A percentile compares a stretch with the other conserved stretches of the same genome.
phyloP scores from a whole-genome alignment of 768 basidiomycete species.

The Arthromyces matolae region DNA sequence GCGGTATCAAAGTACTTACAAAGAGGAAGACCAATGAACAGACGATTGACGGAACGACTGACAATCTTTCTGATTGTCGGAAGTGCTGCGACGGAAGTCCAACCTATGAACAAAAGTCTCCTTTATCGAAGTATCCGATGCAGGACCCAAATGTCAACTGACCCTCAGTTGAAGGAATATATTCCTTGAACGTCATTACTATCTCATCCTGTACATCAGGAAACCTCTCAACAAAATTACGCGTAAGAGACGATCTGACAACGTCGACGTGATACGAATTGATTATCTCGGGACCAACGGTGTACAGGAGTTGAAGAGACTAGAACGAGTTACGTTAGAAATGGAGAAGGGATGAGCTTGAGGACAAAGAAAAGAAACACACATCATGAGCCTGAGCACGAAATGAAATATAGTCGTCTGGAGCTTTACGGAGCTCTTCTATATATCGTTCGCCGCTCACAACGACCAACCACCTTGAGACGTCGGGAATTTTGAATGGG shows the following conservation, averaged over 20 bases:
- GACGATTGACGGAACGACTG: constrained; percentile 34
- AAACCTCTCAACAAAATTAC: constrained; percentile 35
- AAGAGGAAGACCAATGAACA: constrained; percentile 43
- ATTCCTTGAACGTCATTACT: no score
- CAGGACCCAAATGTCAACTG: no score
- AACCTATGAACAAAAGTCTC: constrained; percentile 31
- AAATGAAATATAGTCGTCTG: no score
- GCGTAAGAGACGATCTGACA: constrained; percentile 30
- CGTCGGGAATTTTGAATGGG: no score
- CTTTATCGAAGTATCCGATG: constrained; percentile 36
- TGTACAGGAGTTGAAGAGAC: constrained; percentile 34
- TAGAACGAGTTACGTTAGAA: no score
- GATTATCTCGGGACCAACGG: constrained; percentile 28
- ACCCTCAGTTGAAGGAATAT: no score
- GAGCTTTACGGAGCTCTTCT: no score
- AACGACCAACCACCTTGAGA: no score
- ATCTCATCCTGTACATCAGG: constrained; percentile 39
- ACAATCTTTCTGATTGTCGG: constrained; percentile 31
- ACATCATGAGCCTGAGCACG: no score
- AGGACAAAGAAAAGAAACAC: no score
- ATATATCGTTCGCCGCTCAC: no score
- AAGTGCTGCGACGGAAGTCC: constrained; percentile 26
- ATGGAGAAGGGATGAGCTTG: no score
- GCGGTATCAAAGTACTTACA: constrained; percentile 26
- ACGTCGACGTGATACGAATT: constrained; percentile 30